Percentiles rank a stretch among this genome's conserved stretches.
Conservation (phyloP, 345 rosid species). For the Brassica juncea region DNA sequence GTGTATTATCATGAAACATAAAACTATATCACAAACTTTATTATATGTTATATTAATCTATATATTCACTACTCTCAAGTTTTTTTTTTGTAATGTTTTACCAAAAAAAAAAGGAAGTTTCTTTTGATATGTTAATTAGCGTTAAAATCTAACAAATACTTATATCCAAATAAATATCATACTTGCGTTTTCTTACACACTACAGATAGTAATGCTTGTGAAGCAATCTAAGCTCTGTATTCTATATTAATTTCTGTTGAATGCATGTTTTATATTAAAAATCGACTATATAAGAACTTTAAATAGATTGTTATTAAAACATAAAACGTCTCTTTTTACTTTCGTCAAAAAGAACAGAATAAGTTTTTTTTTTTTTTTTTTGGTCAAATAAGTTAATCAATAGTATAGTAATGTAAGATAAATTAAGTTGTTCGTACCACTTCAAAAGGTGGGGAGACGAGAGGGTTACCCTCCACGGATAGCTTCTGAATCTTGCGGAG, state of each 20-base stretch:
- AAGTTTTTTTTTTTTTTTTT: neutral
- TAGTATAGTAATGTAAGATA: neutral
- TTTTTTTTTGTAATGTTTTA: neutral
- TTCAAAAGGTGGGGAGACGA: constrained; percentile 69
- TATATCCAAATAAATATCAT: neutral
- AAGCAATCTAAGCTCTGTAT: neutral
- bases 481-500: constrained; percentile 69
- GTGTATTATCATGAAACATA: constrained; percentile 1
- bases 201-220: constrained; percentile 1
- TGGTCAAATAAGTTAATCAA: neutral
- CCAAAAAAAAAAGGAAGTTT: too few species aligned
- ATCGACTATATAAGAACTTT: neutral
- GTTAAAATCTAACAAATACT: neutral
- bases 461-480: constrained; percentile 74
- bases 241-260: neutral
- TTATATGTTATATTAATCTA: neutral
- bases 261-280: neutral
- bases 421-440: constrained; percentile 37
- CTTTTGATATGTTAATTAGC: neutral
- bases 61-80: neutral
- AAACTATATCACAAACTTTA: neutral
- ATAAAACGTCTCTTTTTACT: neutral
- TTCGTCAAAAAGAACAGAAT: neutral
- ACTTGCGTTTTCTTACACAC: constrained; percentile 11
- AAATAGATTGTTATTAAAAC: neutral